phyloP scores from a whole-genome alignment of 208 protist species.

The Acanthamoeba royreba region DNA sequence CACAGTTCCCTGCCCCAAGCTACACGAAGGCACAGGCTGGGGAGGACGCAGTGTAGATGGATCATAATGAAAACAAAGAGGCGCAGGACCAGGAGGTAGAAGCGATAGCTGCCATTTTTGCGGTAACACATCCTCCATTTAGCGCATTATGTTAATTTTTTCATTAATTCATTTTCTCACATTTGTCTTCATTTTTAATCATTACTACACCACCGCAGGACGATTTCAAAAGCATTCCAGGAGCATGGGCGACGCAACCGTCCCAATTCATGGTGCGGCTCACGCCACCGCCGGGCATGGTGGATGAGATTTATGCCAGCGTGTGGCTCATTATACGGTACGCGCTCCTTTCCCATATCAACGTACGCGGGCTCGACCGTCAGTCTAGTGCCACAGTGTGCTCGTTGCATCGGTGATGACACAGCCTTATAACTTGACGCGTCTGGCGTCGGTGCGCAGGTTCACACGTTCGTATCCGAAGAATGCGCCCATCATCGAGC shows the following conservation, averaged over 20 bases:
- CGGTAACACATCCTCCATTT: background rate
- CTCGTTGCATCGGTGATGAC: background rate
- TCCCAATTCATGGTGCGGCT: background rate
- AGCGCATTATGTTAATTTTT: background rate
- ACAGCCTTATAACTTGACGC: background rate
- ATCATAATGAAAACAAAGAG: conserved; percentile 2
- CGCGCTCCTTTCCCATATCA: background rate
- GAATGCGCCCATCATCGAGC: background rate
- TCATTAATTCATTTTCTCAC: background rate
- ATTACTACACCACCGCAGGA: background rate
- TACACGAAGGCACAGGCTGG: background rate
- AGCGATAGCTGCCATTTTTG: background rate
- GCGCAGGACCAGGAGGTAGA: background rate
- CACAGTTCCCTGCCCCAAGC: no score
- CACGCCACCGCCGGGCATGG: background rate
- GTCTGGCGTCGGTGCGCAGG: no score
- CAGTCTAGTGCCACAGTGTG: no score
- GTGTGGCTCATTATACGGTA: conserved; percentile 23
- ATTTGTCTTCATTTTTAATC: background rate
- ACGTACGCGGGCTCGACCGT: no score
- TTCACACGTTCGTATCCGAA: background rate
- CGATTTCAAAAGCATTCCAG: background rate
- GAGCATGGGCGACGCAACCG: background rate
- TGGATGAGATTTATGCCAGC: conserved; percentile 24
- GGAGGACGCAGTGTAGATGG: background rate